These are phyloP conservation scores for Climacium dendroides DNA, from an alignment of 225 moss, liverwort and hornwort species.

Conservation along the genomic window DNA sequence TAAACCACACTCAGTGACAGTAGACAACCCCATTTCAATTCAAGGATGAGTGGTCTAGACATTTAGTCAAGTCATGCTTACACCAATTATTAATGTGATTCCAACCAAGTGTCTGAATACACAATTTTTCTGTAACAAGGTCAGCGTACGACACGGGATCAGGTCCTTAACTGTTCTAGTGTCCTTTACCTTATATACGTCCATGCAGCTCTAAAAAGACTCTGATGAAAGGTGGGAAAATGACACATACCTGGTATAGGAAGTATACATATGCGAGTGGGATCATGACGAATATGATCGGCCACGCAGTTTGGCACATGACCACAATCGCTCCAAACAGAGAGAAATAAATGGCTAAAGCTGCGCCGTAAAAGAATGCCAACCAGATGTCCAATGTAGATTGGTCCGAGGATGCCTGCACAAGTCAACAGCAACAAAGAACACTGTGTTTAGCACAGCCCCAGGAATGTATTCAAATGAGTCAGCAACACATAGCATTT, in stretches of 20 bases:
- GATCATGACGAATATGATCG: conserved; percentile 37
- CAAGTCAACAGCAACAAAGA: neutral
- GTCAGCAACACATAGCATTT: neutral
- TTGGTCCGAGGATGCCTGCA: conserved; percentile 60
- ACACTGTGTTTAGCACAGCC: neutral
- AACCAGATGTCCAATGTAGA: conserved; percentile 31
- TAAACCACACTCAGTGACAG: neutral
- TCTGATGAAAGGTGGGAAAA: neutral
- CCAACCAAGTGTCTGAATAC: neutral
- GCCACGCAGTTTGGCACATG: conserved; percentile 52
- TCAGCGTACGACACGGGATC: neutral
- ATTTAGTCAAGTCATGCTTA: neutral
- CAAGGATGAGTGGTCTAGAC: neutral
- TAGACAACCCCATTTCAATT: neutral
- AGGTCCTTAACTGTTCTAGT: neutral
- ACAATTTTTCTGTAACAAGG: neutral
- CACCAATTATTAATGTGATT: neutral
- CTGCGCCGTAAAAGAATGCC: conserved; percentile 26
- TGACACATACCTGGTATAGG: conserved; percentile 26
- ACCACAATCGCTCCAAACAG: conserved; percentile 48
- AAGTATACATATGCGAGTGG: conserved; percentile 42
- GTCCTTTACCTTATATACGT: too few species aligned
- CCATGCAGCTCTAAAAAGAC: neutral
- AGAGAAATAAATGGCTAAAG: conserved; percentile 40
- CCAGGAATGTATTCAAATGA: neutral